Conservation (phyloP, 164 flowering plant genomes). For the Magnolia sinica region DNA sequence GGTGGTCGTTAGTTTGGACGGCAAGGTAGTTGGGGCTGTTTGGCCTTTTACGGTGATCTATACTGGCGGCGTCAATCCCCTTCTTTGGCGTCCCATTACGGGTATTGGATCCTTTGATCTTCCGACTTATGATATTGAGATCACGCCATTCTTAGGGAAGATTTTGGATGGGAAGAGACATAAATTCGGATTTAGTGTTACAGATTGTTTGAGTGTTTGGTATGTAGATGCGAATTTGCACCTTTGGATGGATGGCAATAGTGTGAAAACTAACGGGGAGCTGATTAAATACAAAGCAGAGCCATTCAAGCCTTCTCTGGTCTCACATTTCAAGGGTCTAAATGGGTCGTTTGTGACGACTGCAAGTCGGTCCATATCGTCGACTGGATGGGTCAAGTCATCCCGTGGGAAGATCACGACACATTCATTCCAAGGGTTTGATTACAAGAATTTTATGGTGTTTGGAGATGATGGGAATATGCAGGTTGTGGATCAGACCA, state of each 20-base stretch:
- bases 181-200: constrained; percentile 57
- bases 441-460: constrained; percentile 49
- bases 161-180: constrained; percentile 69
- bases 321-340: constrained; percentile 44
- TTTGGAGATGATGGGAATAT: constrained; percentile 46
- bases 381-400: constrained; percentile 73
- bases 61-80: constrained; percentile 87
- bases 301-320: constrained; percentile 28
- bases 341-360: constrained; percentile 57
- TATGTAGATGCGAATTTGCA: constrained; percentile 85
- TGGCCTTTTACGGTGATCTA: constrained; percentile 91
- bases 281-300: constrained; percentile 25
- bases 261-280: constrained; percentile 40
- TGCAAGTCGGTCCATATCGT: constrained; percentile 38
- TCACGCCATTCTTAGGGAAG: constrained; percentile 71
- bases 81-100: constrained; percentile 83
- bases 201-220: constrained; percentile 82
- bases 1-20: constrained; percentile 71
- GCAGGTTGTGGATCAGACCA: constrained; percentile 69
- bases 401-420: constrained; percentile 67
- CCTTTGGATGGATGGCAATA: constrained; percentile 72
- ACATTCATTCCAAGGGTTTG: constrained; percentile 37
- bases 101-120: constrained; percentile 89
- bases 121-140: constrained; percentile 81
- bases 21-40: constrained; percentile 56